Evolutionary conservation across 2,329 filamentous ascomycete genomes (phyloP).

Genomic region (Coniosporium tulheliwenetii): DNA sequence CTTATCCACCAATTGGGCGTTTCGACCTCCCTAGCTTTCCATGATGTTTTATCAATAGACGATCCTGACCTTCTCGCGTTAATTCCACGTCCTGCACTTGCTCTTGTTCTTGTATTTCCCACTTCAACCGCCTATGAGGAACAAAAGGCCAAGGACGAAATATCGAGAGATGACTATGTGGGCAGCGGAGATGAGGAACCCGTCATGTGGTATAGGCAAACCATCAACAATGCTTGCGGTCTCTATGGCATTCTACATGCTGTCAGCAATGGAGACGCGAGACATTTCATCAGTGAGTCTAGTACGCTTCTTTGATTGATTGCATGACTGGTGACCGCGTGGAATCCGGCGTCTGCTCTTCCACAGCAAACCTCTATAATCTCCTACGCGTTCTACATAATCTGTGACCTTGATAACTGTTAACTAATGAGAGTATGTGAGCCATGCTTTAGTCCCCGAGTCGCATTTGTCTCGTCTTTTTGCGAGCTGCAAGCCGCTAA

Average conservation of each 20-base stretch:
- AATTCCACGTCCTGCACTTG: slow-evolving; percentile 37
- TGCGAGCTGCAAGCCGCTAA: no score
- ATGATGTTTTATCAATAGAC: slow-evolving; percentile 32
- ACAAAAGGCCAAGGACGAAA: slow-evolving; percentile 1
- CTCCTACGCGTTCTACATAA: no score
- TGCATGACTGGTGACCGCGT: no score
- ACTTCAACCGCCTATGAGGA: slow-evolving; percentile 22
- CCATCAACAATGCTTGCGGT: slow-evolving; percentile 6
- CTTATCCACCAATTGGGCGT: slow-evolving; percentile 31
- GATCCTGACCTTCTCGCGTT: slow-evolving; percentile 32
- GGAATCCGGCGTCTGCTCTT: no score
- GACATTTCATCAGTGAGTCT: no score
- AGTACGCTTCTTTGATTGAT: no score
- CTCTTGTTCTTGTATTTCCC: slow-evolving; percentile 29
- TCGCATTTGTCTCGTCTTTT: no score
- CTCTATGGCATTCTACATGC: slow-evolving; percentile 5
- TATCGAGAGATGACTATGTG: background rate
- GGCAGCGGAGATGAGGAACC: slow-evolving; percentile 1
- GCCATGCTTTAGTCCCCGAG: no score
- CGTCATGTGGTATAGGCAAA: slow-evolving; percentile 5
- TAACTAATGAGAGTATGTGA: no score
- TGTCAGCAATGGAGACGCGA: slow-evolving; percentile 3
- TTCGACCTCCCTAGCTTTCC: slow-evolving; percentile 29
- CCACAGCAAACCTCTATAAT: no score
- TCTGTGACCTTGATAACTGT: no score